phyloP scores from a whole-genome alignment of 1,284 basidiomycete species.

The Microbotryum saponariae region DNA sequence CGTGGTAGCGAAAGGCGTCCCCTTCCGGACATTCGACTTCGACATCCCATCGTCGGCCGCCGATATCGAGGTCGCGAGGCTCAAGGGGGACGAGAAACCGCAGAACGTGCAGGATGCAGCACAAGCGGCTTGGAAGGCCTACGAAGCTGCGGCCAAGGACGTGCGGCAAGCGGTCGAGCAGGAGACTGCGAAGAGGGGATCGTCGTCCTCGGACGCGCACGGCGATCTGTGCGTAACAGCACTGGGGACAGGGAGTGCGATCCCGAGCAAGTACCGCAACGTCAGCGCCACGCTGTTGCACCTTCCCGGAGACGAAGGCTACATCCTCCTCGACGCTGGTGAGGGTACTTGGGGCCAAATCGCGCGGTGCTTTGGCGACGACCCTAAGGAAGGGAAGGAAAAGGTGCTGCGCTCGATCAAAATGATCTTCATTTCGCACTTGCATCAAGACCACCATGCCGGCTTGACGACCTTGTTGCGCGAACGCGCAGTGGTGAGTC shows the following conservation, averaged over 20 bases:
- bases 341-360: slow-evolving; percentile 91
- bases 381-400: slow-evolving; percentile 17
- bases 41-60: slow-evolving; percentile 17
- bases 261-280: slow-evolving; percentile 76
- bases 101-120: slow-evolving; percentile 6
- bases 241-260: slow-evolving; percentile 79
- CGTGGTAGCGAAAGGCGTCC: slow-evolving; percentile 42
- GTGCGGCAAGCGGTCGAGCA: background rate
- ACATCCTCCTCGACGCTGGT: slow-evolving; percentile 74
- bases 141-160: slow-evolving; percentile 22
- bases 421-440: slow-evolving; percentile 79
- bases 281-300: slow-evolving; percentile 68
- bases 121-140: slow-evolving; percentile 19
- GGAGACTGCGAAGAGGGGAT: background rate
- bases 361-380: slow-evolving; percentile 63
- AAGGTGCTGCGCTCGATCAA: slow-evolving; percentile 59
- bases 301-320: slow-evolving; percentile 56
- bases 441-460: slow-evolving; percentile 88
- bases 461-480: slow-evolving; percentile 68
- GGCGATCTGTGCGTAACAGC: slow-evolving; percentile 65
- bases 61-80: slow-evolving; percentile 28
- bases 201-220: background rate
- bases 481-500: slow-evolving; percentile 60
- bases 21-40: slow-evolving; percentile 35
- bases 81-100: slow-evolving; percentile 24